Conservation (phyloP, 2,329 filamentous ascomycete species). For the Tolypocladium endophyticum region DNA sequence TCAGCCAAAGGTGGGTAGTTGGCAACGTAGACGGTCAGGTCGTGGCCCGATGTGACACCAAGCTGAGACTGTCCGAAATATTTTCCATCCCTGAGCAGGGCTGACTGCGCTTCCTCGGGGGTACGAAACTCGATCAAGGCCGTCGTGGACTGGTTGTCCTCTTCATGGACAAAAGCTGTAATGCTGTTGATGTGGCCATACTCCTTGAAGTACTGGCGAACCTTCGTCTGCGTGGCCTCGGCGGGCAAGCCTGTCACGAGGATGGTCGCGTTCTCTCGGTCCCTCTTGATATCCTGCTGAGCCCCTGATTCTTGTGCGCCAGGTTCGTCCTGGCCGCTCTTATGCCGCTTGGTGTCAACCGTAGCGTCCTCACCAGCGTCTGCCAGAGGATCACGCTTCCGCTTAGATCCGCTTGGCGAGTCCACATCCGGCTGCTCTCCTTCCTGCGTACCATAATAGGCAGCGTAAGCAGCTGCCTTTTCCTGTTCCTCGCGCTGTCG, state of each 20-base stretch:
- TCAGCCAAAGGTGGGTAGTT: constrained; percentile 78
- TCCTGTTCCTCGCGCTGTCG: constrained; percentile 55
- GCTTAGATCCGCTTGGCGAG: constrained; percentile 44
- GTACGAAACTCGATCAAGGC: constrained; percentile 80
- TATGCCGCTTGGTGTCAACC: constrained; percentile 58
- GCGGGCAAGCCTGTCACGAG: constrained; percentile 68
- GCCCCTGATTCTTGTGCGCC: constrained; percentile 8
- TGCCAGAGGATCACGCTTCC: constrained; percentile 58
- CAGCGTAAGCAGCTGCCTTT: constrained; percentile 41
- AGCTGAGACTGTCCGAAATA: constrained; percentile 65
- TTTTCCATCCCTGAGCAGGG: constrained; percentile 72
- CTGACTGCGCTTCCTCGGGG: constrained; percentile 69
- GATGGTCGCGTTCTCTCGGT: constrained; percentile 83
- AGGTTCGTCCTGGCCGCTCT: constrained; percentile 26
- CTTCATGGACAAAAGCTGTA: constrained; percentile 50
- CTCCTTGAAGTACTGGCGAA: constrained; percentile 85
- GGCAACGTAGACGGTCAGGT: constrained; percentile 76
- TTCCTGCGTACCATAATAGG: constrained; percentile 22
- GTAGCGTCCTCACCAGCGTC: constrained; percentile 29
- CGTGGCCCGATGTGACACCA: constrained; percentile 61
- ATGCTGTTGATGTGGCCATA: constrained; percentile 78
- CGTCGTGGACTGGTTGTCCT: constrained; percentile 48
- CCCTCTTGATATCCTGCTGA: constrained; percentile 50
- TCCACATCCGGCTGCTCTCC: constrained; percentile 11
- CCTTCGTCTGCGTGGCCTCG: constrained; percentile 57